Evolutionary conservation across 2,329 filamentous ascomycete species (phyloP).

Genomic region (Ophiostoma montium): DNA sequence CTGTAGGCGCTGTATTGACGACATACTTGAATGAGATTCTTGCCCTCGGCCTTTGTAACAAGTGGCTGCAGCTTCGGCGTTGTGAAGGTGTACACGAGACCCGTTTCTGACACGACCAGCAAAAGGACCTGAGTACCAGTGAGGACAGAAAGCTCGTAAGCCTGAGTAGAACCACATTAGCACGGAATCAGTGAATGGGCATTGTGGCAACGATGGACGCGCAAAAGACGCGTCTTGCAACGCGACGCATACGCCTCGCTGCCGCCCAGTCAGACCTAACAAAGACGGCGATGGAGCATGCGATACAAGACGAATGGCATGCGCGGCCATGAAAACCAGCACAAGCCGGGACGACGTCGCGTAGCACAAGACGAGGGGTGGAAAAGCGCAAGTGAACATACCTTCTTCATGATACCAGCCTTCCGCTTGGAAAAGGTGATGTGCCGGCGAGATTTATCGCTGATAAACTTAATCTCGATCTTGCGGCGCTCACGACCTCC

Average conservation of each 20-base stretch:
- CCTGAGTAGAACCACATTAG: conserved; percentile 31
- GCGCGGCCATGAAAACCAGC: neutral
- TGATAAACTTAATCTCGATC: conserved; percentile 99
- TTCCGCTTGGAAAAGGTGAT: conserved; percentile 99
- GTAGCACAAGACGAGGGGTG: neutral
- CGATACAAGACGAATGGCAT: neutral
- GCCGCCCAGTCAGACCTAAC: neutral
- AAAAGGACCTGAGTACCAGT: conserved; percentile 95
- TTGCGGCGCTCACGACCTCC: conserved; percentile 94
- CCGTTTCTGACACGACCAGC: conserved; percentile 92
- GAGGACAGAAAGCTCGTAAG: conserved; percentile 92
- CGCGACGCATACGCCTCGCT: too few species aligned
- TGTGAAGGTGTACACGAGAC: conserved; percentile 94
- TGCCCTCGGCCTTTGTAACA: conserved; percentile 96
- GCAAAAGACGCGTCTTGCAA: neutral
- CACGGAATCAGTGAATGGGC: neutral
- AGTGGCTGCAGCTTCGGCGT: conserved; percentile 96
- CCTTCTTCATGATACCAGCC: conserved; percentile 99
- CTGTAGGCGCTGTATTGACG: conserved; percentile 2
- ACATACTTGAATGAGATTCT: conserved; percentile 95
- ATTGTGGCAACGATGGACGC: neutral
- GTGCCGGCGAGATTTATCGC: conserved; percentile 97
- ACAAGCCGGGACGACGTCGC: neutral
- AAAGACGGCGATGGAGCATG: neutral
- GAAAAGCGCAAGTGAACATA: conserved; percentile 22